Evolutionary conservation across 768 basidiomycete genomes (phyloP).

Genomic region (Mycena maculata): DNA sequence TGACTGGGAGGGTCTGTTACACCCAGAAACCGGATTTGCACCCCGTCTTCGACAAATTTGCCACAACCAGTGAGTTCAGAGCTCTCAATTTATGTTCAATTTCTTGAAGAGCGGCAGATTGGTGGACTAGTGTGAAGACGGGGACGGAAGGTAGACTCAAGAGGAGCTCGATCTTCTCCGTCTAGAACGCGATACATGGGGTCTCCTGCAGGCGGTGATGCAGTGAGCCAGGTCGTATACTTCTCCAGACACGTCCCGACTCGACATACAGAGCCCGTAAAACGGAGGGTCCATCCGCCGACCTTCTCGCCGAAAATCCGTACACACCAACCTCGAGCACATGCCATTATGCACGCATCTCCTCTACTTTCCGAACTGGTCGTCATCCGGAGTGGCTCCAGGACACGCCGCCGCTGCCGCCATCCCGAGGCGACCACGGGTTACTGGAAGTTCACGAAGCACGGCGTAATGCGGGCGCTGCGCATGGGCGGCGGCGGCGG

Average conservation of each 20-base stretch:
- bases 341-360: constrained; percentile 75
- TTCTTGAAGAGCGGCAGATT: constrained; percentile 49
- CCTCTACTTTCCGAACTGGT: constrained; percentile 80
- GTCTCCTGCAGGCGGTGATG: constrained; percentile 79
- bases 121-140: constrained; percentile 59
- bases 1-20: constrained; percentile 70
- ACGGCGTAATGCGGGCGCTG: constrained; percentile 73
- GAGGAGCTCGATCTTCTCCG: constrained; percentile 72
- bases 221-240: constrained; percentile 60
- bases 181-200: constrained; percentile 88
- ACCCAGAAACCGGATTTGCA: constrained; percentile 77
- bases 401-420: constrained; percentile 71
- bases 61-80: constrained; percentile 63
- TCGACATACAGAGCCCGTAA: constrained; percentile 71
- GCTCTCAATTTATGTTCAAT: background rate
- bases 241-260: background rate
- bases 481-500: constrained; percentile 58
- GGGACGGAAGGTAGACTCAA: constrained; percentile 48
- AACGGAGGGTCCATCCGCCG: constrained; percentile 59
- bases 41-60: constrained; percentile 68
- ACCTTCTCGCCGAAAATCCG: constrained; percentile 75
- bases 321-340: constrained; percentile 83
- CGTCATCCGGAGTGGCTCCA: constrained; percentile 90
- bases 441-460: constrained; percentile 88
- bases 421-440: constrained; percentile 81